Evolutionary conservation across 805 yeast species (phyloP).

Genomic region (Blastobotrys chiropterorum): DNA sequence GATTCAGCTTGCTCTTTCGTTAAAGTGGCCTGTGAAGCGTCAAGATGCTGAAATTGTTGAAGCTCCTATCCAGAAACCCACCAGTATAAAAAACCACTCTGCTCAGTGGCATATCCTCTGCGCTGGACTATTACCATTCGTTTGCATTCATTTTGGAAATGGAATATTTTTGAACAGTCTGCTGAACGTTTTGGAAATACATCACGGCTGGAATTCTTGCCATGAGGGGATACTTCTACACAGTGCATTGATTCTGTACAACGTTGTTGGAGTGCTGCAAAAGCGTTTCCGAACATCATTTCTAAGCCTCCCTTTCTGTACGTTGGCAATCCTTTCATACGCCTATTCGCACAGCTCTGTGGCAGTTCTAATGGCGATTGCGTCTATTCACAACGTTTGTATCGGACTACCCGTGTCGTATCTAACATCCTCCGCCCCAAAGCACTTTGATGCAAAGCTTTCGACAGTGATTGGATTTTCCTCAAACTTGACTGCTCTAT

Average conservation of each 20-base stretch:
- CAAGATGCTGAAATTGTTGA: background rate
- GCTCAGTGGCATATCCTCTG: background rate
- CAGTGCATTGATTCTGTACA: background rate
- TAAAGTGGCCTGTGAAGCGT: background rate
- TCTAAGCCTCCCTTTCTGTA: background rate
- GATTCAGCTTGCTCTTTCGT: background rate
- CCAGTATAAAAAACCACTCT: background rate
- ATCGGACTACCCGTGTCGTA: background rate
- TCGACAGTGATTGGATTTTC: background rate
- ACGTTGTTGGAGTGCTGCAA: background rate
- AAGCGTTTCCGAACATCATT: background rate
- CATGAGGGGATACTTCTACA: background rate
- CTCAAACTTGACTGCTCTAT: constrained; percentile 36
- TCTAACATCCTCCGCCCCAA: background rate
- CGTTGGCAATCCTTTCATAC: background rate
- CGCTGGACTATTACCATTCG: background rate
- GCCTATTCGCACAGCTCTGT: background rate
- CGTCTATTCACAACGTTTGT: background rate
- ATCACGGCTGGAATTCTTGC: background rate
- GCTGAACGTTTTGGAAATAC: background rate
- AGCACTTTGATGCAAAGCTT: background rate
- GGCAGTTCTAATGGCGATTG: background rate
- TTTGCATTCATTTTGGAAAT: constrained; percentile 2
- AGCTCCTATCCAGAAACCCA: background rate
- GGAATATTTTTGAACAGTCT: background rate